Percentiles rank a stretch among this genome's conserved stretches.
These are phyloP conservation scores for Arthrobotrys sinensis DNA, from an alignment of 2,329 filamentous ascomycete genomes.

Conservation along the genomic window DNA sequence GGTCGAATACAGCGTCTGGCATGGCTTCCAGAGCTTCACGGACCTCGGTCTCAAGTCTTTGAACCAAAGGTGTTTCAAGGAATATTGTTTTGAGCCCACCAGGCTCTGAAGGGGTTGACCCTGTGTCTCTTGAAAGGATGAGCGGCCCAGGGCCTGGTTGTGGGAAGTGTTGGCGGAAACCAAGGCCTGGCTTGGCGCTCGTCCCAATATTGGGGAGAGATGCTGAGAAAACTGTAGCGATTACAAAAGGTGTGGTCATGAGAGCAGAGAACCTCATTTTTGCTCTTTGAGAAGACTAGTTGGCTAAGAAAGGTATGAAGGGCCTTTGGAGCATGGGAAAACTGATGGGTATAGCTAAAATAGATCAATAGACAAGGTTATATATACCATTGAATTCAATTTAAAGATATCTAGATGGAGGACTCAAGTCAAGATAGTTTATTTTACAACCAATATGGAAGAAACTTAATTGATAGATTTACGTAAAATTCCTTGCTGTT, in stretches of 20 bases:
- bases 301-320: neutral
- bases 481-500: neutral
- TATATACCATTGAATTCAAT: too few relatives aligned
- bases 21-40: neutral
- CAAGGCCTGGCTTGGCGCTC: neutral
- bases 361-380: too few relatives aligned
- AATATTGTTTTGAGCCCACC: constrained; percentile 16
- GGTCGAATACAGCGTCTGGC: constrained; percentile 24
- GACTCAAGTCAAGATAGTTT: too few relatives aligned
- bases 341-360: neutral
- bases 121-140: neutral
- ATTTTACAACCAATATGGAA: too few relatives aligned
- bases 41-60: neutral
- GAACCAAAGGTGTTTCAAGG: constrained; percentile 14
- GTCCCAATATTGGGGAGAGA: neutral
- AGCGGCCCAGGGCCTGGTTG: neutral
- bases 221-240: neutral
- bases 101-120: neutral
- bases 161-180: neutral
- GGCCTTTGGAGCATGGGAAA: neutral
- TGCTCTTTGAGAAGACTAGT: neutral
- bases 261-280: neutral
- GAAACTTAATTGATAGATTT: too few relatives aligned
- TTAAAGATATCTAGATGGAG: too few relatives aligned
- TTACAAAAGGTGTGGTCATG: neutral